Evolutionary conservation across 768 basidiomycete species (phyloP), one percentile per base, ranked within the genome.

Genomic region (Lactarius sanguifluus): DNA sequence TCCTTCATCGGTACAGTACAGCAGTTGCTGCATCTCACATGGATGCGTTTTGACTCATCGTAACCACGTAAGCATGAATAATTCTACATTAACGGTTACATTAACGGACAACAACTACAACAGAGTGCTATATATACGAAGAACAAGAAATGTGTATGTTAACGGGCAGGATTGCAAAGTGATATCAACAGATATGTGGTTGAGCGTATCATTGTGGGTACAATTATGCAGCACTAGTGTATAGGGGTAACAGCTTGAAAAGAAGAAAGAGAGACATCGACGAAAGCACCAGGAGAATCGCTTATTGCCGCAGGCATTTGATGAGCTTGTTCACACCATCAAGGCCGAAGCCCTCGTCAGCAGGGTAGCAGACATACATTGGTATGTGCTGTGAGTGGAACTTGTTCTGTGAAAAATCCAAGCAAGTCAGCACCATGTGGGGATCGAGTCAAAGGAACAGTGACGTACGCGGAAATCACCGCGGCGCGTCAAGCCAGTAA

Each of bases 351-450:
- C 79, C 81, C 12, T 84, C 78, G 3, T 78, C 75, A 5, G 71
- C 61, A 3, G 83, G 82, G 66, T 82, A 83, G 72, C 82, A 83
- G 10, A 84, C 79, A 67, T 83, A 84, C 79, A 83, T 82, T 2
- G 77, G 77, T 36, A 78, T 73, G 30, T 77, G 73, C 20, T 75
- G 72, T 12, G 81, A 75, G 56, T 82, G 79, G 59, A 84, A 84
- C 72, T 84, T 82, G 40, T 75, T 76, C 82, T 81, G 68, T 32
- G 47, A 62, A 58, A 23, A 9, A 8, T 10, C 34, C 7, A 64
- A 64, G 62, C 28, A 55, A 60, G 59, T 52, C 34, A 57, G 36
- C 20, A 32, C 2, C 32, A 30, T 6, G 32, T 23, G 7, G 18
- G 7, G 28, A 25, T 23, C 41, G n/a, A 3, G 18, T 8, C 12